Evolutionary conservation across 2,329 filamentous ascomycete species (phyloP).

Genomic region (Fusarium sp.): DNA sequence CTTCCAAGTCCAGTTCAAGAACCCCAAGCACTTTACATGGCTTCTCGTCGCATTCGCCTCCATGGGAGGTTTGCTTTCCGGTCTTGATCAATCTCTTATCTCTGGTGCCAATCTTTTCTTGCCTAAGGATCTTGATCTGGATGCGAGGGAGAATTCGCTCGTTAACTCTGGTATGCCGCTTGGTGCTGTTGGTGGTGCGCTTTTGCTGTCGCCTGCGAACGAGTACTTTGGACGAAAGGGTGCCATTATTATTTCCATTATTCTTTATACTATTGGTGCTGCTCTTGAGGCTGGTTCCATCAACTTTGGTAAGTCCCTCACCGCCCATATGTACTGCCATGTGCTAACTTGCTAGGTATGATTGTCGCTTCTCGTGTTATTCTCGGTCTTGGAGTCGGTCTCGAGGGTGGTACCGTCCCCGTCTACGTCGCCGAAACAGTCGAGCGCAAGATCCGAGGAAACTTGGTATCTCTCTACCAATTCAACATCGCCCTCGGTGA

Average conservation of each 20-base stretch:
- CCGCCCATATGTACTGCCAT: fast-evolving
- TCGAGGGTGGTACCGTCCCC: constrained; percentile 79
- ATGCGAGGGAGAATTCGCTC: constrained; percentile 69
- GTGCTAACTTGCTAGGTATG: constrained; percentile 60
- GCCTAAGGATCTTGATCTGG: constrained; percentile 67
- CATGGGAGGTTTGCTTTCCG: constrained; percentile 79
- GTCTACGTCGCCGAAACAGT: constrained; percentile 82
- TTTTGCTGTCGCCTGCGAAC: constrained; percentile 75
- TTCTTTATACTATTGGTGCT: constrained; percentile 77
- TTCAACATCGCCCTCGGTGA: constrained; percentile 82
- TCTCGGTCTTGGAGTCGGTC: constrained; percentile 76
- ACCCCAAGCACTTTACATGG: constrained; percentile 75
- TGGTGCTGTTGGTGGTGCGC: constrained; percentile 76
- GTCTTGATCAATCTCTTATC: constrained; percentile 79
- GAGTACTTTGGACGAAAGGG: constrained; percentile 74
- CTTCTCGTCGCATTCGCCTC: constrained; percentile 77
- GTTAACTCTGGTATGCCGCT: constrained; percentile 79
- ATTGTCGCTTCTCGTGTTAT: constrained; percentile 76
- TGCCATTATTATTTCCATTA: constrained; percentile 76
- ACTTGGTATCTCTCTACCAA: constrained; percentile 79
- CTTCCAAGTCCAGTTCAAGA: constrained; percentile 67
- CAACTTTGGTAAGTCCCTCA: constrained; percentile 63
- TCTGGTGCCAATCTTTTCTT: constrained; percentile 77
- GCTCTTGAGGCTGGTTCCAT: constrained; percentile 75
- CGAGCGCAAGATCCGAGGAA: constrained; percentile 74